Base-by-base conservation (phyloP, 108 stramenopile genomes). In the Skeletonema costatum region DNA sequence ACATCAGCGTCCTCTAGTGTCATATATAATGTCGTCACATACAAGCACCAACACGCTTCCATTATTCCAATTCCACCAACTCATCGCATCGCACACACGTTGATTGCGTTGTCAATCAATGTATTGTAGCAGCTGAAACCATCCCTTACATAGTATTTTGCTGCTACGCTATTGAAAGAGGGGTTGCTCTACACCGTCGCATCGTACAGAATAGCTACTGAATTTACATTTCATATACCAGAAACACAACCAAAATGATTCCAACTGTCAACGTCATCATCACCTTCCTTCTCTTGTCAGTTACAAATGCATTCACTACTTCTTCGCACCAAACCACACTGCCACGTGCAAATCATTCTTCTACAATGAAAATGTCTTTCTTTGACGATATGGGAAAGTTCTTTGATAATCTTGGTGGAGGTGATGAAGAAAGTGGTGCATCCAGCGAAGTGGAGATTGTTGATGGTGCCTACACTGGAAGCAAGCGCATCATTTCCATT, bases 301-400 rank as follows among this genome's bases (percentile, higher is more conserved):
- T 51, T 4, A 21, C 50, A 64, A 31, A 73, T 73, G 63, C 73
- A 48, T 73, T 73, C 33, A 21, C 61, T 51, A 21, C 50, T 4
- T 46, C 73, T 19, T 73, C 39, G 42, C 50, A 36, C 8, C 73
- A 36, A 33, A 32, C 60, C 13, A 35, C 1, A 9, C 2, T 39
- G 36, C 38, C 73, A 56, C 12, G 25, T 1, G 25, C 30, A 32
- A 3, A 38, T 33, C 5, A 42, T 19, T 56, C 17, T 48, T 33
- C 64, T 63, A 7, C 39, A 0, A 62, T 32, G 31, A 12, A 70
- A 25, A 51, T 30, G 69, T 32, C 53, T 29, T 77, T 81, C 53
- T 76, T 80, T 17, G 77, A 85, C 60, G 77, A 83, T 32, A 42
- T 83, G 21, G 82, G 73, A 11, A 83, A 74, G 59, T 83, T 77